Base-by-base conservation (phyloP, 2,329 filamentous ascomycete species). In the Aureobasidium sp. region DNA sequence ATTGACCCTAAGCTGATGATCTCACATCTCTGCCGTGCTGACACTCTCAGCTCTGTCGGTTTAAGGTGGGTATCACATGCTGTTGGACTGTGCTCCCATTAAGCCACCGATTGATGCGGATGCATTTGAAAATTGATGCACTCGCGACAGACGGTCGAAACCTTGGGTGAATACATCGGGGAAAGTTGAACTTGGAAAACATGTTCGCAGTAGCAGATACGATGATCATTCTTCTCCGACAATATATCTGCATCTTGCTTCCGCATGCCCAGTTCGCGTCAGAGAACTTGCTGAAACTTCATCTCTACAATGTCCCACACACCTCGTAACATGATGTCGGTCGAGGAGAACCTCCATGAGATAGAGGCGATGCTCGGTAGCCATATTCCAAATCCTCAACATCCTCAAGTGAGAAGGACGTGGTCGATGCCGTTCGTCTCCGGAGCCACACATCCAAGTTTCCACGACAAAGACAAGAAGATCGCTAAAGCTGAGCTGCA, bases 401-500 rank as follows among this genome's bases (percentile, higher is more conserved):
- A 49, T 5, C 16, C 47, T 5, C 47, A 54, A 53, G 49, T 53
- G 10, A 54, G 37, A 34, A 36, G 45, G 8, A 16, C 49, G 9
- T 37, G 32, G 36, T 37, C 49, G 13, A 41, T 41, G 59, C 49
- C 49, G 2, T 53, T 53, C 21, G 21, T 9, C 27, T 14, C 49
- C 16, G 21, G 3, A 53, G 5, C 16, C 21, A 37, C 10, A 13
- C 32, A 3, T 4, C 13, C 34, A 25, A 11, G 2, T 6, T 5
- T 3, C 16, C 6, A 1, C 11, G 48, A 25, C 0, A 51, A 37
- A 10, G 51, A 54, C 7, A 54, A 54, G 27, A 39, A 29, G 5
- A 6, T 27, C 10, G 25, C 5, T 7, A 27, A 54, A 14, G 6
- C 10, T 9, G 36, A 27, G 14, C 71, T 79, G 14, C 74, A 80